Conservation (phyloP, 73 alveolate genomes). For the Tetrahymena thermophila region DNA sequence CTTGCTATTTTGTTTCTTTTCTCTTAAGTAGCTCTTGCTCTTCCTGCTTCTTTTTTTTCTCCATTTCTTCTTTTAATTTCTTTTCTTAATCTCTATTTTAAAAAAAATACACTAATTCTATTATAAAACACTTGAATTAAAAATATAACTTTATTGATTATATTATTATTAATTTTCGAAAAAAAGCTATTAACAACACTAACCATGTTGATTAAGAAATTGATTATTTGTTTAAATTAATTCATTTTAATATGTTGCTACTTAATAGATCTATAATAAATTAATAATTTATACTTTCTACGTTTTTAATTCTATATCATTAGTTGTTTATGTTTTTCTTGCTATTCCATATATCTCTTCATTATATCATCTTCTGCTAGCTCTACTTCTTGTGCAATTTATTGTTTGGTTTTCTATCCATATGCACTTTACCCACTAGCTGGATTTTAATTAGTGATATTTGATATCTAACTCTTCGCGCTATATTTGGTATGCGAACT, state of each 20-base stretch:
- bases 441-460: background rate
- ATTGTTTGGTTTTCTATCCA: background rate
- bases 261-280: background rate
- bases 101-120: background rate
- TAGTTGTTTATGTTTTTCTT: background rate
- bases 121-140: background rate
- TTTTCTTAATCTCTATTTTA: background rate
- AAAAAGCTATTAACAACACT: too few species aligned
- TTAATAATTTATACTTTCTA: background rate
- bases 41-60: background rate
- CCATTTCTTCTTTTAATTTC: background rate
- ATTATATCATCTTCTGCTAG: background rate
- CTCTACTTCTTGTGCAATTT: background rate
- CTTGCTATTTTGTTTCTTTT: background rate
- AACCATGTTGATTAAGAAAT: background rate
- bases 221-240: background rate
- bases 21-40: background rate
- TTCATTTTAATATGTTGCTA: background rate
- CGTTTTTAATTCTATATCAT: background rate
- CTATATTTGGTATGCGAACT: background rate
- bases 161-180: too few species aligned
- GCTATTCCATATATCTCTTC: background rate
- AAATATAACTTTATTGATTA: background rate
- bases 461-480: background rate
- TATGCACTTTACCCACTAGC: background rate